phyloP scores from a whole-genome alignment of 2,329 filamentous ascomycete species.

The Aulographum hederae region DNA sequence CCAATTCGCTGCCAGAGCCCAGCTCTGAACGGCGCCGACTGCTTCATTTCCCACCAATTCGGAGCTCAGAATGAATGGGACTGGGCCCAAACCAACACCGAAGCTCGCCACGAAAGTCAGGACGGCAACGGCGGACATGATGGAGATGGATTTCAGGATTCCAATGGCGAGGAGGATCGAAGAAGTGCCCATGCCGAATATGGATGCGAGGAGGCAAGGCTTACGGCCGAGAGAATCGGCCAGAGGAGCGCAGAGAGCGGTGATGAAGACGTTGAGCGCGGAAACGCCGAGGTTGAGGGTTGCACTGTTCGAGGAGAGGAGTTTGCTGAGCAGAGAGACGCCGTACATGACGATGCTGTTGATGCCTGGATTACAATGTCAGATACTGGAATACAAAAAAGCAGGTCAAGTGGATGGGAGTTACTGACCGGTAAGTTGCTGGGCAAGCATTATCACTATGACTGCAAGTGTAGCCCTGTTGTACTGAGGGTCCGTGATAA shows the following conservation, averaged over 20 bases:
- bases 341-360: constrained; percentile 99
- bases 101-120: constrained; percentile 80
- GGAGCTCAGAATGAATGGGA: constrained; percentile 84
- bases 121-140: constrained; percentile 65
- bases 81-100: constrained; percentile 75
- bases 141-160: constrained; percentile 53
- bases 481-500: constrained; percentile 48
- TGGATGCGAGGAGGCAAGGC: constrained; percentile 63
- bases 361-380: no score
- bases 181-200: constrained; percentile 65
- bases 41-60: constrained; percentile 84
- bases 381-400: constrained; percentile 1
- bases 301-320: constrained; percentile 66
- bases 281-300: constrained; percentile 79
- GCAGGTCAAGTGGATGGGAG: neutral
- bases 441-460: constrained; percentile 83
- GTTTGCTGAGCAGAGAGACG: constrained; percentile 64
- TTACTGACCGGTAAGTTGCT: constrained; percentile 60
- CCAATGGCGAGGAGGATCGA: constrained; percentile 63
- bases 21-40: constrained; percentile 79
- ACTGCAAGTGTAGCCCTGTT: constrained; percentile 73
- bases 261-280: constrained; percentile 68
- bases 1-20: constrained; percentile 76
- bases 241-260: constrained; percentile 62
- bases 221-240: constrained; percentile 82